These are phyloP conservation scores for Phaffia australis DNA, from an alignment of 768 basidiomycete genomes.

Conservation along the genomic window DNA sequence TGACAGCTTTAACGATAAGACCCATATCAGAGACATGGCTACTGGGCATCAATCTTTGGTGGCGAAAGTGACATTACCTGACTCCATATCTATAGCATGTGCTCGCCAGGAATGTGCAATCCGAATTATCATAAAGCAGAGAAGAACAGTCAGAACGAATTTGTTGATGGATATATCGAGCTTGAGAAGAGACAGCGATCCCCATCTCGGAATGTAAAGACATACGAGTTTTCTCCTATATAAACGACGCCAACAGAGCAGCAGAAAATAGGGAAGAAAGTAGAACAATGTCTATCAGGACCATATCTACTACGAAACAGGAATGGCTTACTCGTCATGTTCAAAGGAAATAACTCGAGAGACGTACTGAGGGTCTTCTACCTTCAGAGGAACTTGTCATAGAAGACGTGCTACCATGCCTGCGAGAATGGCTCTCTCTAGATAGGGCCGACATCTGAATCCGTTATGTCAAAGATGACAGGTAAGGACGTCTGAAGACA, in stretches of 20 bases:
- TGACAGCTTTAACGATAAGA: constrained; percentile 49
- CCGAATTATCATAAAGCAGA: background rate
- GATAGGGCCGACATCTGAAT: constrained; percentile 7
- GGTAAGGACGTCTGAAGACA: too few species aligned
- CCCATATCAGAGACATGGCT: background rate
- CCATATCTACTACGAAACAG: background rate
- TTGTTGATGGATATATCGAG: background rate
- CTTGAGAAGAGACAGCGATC: background rate
- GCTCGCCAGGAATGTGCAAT: too few species aligned
- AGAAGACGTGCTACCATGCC: constrained; percentile 8
- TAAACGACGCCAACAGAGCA: background rate
- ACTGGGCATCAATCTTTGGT: background rate
- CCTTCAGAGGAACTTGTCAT: background rate
- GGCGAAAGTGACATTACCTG: constrained; percentile 32
- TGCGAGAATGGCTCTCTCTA: background rate
- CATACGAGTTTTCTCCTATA: constrained; percentile 5
- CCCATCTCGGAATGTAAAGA: background rate
- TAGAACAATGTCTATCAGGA: too few species aligned
- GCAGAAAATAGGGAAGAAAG: background rate
- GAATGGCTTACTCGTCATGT: background rate
- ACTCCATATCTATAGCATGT: constrained; percentile 47
- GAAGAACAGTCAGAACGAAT: background rate
- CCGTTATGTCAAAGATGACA: background rate
- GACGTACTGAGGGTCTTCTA: background rate
- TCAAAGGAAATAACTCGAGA: background rate